Conservation (phyloP, 805 yeast genomes). For the Barnettozyma populi region DNA sequence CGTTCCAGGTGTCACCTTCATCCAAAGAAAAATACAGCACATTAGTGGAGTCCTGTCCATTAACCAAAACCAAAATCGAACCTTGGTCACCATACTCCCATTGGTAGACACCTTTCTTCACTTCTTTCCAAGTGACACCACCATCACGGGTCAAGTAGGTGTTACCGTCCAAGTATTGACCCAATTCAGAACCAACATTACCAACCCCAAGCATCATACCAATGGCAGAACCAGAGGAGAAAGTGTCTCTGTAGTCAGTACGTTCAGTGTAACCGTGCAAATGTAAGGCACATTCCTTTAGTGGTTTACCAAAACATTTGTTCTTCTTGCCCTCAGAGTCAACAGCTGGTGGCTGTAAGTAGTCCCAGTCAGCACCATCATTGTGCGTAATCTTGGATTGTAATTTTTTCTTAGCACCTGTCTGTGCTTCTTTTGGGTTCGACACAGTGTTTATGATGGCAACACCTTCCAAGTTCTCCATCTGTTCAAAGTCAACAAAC, state of each 20-base stretch:
- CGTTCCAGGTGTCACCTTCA: constrained; percentile 74
- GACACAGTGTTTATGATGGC: constrained; percentile 65
- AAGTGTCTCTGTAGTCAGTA: constrained; percentile 75
- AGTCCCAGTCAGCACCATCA: constrained; percentile 88
- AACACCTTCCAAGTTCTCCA: constrained; percentile 82
- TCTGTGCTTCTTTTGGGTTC: constrained; percentile 42
- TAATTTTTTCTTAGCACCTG: constrained; percentile 48
- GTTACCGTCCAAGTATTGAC: constrained; percentile 44
- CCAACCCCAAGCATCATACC: constrained; percentile 94
- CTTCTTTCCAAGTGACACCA: constrained; percentile 82
- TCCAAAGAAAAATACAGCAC: constrained; percentile 62
- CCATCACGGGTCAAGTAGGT: constrained; percentile 87
- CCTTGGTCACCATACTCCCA: constrained; percentile 99
- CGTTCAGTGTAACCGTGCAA: constrained; percentile 91
- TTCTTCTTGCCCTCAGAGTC: constrained; percentile 58
- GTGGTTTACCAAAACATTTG: constrained; percentile 43
- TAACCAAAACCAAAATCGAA: constrained; percentile 69
- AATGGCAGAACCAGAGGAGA: constrained; percentile 80
- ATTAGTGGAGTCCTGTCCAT: constrained; percentile 53
- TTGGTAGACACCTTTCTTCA: constrained; percentile 66
- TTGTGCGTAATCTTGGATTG: constrained; percentile 76
- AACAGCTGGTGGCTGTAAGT: constrained; percentile 58
- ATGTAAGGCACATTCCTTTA: constrained; percentile 70
- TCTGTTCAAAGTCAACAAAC: constrained; percentile 82
- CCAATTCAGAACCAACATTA: constrained; percentile 67